A percentile compares a stretch with the other conserved stretches of the same genome.
Conservation (phyloP, 371 early-diverging fungal genomes). For the Mortierella sp. region DNA sequence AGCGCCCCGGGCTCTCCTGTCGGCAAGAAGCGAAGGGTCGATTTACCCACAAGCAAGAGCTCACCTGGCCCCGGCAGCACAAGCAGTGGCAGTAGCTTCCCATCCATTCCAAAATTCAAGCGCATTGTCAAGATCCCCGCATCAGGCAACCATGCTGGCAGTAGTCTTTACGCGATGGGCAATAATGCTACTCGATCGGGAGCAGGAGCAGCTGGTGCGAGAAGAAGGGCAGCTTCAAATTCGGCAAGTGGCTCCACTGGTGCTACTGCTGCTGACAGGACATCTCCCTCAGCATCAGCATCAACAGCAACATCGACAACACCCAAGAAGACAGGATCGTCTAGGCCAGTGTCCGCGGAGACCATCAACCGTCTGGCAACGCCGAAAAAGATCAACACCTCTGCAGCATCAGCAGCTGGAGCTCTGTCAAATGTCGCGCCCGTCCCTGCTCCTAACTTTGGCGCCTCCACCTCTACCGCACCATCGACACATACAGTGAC, state of each 20-base stretch:
- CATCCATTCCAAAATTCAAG: constrained; percentile 29
- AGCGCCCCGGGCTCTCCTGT: constrained; percentile 29
- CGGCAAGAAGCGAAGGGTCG: constrained; percentile 31
- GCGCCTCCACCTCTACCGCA: constrained; percentile 11
- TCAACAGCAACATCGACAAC: constrained; percentile 32
- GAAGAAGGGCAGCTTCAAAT: constrained; percentile 9
- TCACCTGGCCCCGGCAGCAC: constrained; percentile 13
- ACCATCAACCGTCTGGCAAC: constrained; percentile 56
- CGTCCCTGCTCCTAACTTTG: constrained; percentile 26
- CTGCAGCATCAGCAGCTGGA: constrained; percentile 29
- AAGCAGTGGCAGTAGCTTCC: background rate
- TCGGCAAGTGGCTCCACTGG: background rate
- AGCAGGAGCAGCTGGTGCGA: constrained; percentile 3
- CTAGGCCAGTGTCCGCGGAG: constrained; percentile 34
- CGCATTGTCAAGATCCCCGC: constrained; percentile 46
- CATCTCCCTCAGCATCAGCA: constrained; percentile 21
- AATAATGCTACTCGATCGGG: background rate
- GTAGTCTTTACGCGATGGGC: constrained; percentile 20
- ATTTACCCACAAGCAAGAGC: constrained; percentile 15
- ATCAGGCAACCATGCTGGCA: constrained; percentile 6
- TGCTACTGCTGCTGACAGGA: background rate
- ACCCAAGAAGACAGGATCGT: constrained; percentile 19
- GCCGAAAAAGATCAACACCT: constrained; percentile 46
- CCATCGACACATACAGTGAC: constrained; percentile 25
- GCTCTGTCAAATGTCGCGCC: constrained; percentile 17